These are phyloP conservation scores for Yamadazyma tumulicola DNA, from an alignment of 805 yeast species.

Conservation along the genomic window DNA sequence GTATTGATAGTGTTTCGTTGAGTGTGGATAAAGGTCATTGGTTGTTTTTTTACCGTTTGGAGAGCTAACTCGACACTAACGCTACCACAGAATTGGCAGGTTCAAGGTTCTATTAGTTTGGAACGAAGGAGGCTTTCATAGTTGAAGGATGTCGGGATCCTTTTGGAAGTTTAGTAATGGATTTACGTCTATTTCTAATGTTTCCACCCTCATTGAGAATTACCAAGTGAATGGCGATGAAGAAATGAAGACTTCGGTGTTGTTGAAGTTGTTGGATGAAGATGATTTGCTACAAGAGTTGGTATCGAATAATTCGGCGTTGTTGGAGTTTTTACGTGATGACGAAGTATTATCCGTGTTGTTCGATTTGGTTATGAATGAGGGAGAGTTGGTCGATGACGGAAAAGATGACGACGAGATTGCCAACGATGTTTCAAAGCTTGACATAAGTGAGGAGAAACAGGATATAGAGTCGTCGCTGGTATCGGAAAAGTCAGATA, in stretches of 20 bases:
- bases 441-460: constrained; percentile 2
- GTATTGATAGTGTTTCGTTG: too few relatives aligned
- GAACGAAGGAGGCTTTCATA: too few relatives aligned
- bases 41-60: too few relatives aligned
- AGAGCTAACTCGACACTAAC: too few relatives aligned
- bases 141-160: constrained; percentile 42
- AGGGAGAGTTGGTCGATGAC: constrained; percentile 21
- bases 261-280: constrained; percentile 38
- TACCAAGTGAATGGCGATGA: constrained; percentile 20
- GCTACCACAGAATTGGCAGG: too few relatives aligned
- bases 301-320: constrained; percentile 38
- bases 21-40: too few relatives aligned
- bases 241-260: constrained; percentile 12
- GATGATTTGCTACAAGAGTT: constrained; percentile 42
- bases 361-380: constrained; percentile 36
- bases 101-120: too few relatives aligned
- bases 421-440: constrained; percentile 2
- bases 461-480: constrained; percentile 3
- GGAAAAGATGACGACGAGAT: constrained; percentile 9
- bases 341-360: constrained; percentile 33
- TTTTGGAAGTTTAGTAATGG: constrained; percentile 48
- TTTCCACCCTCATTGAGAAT: constrained; percentile 37
- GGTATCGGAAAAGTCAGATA: constrained; percentile 1
- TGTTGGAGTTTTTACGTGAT: constrained; percentile 40
- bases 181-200: constrained; percentile 40